phyloP scores from a whole-genome alignment of 2,329 filamentous ascomycete genomes.

The Aspergillus hortae region DNA sequence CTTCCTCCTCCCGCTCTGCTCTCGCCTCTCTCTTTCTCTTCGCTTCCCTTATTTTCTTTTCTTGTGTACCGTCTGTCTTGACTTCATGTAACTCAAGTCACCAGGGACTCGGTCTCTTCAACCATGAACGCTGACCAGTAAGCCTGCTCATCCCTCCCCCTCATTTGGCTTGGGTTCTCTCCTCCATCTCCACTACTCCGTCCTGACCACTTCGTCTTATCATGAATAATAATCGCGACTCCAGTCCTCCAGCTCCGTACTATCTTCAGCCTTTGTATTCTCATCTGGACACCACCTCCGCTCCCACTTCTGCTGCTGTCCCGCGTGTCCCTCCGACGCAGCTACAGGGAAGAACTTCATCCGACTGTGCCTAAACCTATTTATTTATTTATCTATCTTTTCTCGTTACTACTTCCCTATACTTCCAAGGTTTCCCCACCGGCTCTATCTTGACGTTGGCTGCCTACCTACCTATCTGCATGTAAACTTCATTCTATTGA shows the following conservation, averaged over 20 bases:
- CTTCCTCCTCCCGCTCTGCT: constrained; percentile 5
- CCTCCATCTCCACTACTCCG: constrained; percentile 9
- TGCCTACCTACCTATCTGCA: constrained; percentile 3
- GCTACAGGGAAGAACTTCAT: constrained; percentile 16
- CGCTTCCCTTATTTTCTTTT: neutral
- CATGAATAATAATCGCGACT: constrained; percentile 8
- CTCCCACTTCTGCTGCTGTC: constrained; percentile 8
- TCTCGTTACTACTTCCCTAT: neutral
- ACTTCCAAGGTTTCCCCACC: neutral
- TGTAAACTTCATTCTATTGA: neutral
- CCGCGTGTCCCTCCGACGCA: neutral
- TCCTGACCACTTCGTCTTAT: constrained; percentile 18
- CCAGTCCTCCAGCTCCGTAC: constrained; percentile 15
- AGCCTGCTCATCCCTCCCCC: constrained; percentile 12
- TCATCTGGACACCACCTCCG: no score
- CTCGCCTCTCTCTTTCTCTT: neutral
- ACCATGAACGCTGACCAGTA: constrained; percentile 22
- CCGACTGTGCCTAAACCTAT: constrained; percentile 23
- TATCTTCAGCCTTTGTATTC: neutral
- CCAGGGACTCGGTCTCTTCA: constrained; percentile 1
- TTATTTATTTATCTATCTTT: constrained; percentile 10
- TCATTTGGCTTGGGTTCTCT: neutral
- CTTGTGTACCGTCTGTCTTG: neutral
- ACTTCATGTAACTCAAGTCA: constrained; percentile 6
- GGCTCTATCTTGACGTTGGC: neutral